Percentiles rank a stretch among this genome's conserved stretches.
Conservation (phyloP, 2,329 filamentous ascomycete species). For the Paramyrothecium sp. region DNA sequence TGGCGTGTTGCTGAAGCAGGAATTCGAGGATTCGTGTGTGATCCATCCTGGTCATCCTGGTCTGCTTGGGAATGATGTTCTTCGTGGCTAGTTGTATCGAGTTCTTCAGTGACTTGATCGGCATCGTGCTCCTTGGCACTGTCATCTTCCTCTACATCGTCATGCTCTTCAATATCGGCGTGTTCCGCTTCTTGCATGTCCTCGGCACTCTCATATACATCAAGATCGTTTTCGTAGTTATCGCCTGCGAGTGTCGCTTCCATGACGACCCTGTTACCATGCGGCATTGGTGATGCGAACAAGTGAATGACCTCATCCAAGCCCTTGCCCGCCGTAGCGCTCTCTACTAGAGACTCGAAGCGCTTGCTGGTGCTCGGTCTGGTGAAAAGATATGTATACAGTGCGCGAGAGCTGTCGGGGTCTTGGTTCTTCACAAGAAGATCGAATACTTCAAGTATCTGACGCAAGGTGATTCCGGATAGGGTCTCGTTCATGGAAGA, state of each 20-base stretch:
- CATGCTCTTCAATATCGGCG: constrained; percentile 12
- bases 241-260: constrained; percentile 14
- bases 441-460: constrained; percentile 42
- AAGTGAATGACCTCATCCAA: constrained; percentile 39
- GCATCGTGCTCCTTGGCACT: constrained; percentile 13
- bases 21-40: no score
- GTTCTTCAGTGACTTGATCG: not conserved
- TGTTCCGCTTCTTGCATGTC: constrained; percentile 6
- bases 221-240: constrained; percentile 17
- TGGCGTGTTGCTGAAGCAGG: no score
- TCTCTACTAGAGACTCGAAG: constrained; percentile 38
- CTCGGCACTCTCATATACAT: constrained; percentile 20
- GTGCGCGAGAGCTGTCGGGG: constrained; percentile 31
- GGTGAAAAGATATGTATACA: constrained; percentile 42
- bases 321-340: constrained; percentile 38
- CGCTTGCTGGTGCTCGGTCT: constrained; percentile 36
- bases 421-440: constrained; percentile 43
- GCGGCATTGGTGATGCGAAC: constrained; percentile 27
- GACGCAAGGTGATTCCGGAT: constrained; percentile 34
- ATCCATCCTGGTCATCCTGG: no score
- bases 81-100: not conserved
- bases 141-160: constrained; percentile 15
- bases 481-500: constrained; percentile 32
- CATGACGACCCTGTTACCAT: constrained; percentile 8
- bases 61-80: no score